These are phyloP conservation scores for Penicillium steckii DNA, from an alignment of 495 filamentous ascomycete species.

Conservation along the genomic window DNA sequence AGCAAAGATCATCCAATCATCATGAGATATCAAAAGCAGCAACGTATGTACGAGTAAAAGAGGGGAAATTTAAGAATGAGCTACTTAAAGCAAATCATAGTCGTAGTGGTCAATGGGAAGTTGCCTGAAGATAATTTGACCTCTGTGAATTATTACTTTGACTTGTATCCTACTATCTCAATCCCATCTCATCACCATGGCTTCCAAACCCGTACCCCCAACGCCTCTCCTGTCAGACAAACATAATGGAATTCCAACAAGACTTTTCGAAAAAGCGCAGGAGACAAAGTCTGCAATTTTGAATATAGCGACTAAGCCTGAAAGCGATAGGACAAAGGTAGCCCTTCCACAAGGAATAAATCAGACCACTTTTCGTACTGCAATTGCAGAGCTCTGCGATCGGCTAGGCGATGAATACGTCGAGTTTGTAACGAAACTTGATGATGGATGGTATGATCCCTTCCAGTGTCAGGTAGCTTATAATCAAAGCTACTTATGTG, in stretches of 20 bases:
- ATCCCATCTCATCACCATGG: background rate
- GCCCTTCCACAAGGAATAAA: conserved; percentile 9
- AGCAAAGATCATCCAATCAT: background rate
- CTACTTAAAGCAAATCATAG: too few species aligned
- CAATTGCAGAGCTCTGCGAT: conserved; percentile 3
- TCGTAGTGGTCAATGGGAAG: too few species aligned
- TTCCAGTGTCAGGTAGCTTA: too few species aligned
- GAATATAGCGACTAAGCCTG: conserved; percentile 8
- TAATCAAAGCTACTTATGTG: background rate
- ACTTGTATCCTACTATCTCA: too few species aligned
- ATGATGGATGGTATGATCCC: conserved; percentile 11
- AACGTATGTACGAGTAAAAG: background rate
- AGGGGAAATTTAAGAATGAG: too few species aligned
- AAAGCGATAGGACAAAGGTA: conserved; percentile 5
- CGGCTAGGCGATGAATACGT: conserved; percentile 10
- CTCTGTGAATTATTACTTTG: too few species aligned
- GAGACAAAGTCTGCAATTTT: conserved; percentile 5
- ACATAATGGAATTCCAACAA: conserved; percentile 7
- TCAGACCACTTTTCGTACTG: background rate
- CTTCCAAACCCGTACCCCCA: background rate
- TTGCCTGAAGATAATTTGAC: too few species aligned
- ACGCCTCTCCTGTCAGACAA: conserved; percentile 6
- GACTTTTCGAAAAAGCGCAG: conserved; percentile 11
- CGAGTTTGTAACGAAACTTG: conserved; percentile 10
- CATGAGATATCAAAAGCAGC: background rate